phyloP scores from a whole-genome alignment of 345 rosid genomes.

The Salix brachista region DNA sequence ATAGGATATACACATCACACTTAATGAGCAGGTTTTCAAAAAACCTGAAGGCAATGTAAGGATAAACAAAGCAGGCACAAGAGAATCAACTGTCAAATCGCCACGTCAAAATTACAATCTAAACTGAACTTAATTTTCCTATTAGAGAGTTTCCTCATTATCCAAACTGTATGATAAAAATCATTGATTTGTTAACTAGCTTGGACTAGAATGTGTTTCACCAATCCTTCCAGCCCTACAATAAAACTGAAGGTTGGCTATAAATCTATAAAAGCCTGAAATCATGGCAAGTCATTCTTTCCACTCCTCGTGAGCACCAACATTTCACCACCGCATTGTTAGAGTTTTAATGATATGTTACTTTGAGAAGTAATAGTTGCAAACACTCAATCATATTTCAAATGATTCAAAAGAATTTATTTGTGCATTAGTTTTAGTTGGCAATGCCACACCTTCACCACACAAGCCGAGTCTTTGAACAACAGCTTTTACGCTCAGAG shows the following conservation, averaged over 20 bases:
- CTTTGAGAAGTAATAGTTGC: neutral
- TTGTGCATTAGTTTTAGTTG: neutral
- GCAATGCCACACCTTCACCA: slow-evolving; percentile 45
- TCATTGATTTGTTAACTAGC: neutral
- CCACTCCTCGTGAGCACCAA: neutral
- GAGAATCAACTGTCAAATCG: too few relatives aligned
- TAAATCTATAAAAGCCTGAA: neutral
- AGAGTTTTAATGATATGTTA: neutral
- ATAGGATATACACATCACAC: too few relatives aligned
- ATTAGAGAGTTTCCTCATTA: neutral
- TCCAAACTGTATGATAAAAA: neutral
- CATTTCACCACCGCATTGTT: neutral
- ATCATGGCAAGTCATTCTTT: neutral
- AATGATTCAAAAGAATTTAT: neutral
- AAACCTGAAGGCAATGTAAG: too few relatives aligned
- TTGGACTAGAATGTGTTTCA: neutral
- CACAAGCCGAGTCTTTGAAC: slow-evolving; percentile 59
- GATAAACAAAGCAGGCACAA: too few relatives aligned
- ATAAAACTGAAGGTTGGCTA: neutral
- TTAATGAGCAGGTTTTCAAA: too few relatives aligned
- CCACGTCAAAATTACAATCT: neutral
- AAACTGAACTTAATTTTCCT: neutral
- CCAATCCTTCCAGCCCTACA: neutral
- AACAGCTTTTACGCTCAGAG: slow-evolving; percentile 71
- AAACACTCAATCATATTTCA: neutral